phyloP scores from a whole-genome alignment of 768 basidiomycete genomes.

The Russula virescens region DNA sequence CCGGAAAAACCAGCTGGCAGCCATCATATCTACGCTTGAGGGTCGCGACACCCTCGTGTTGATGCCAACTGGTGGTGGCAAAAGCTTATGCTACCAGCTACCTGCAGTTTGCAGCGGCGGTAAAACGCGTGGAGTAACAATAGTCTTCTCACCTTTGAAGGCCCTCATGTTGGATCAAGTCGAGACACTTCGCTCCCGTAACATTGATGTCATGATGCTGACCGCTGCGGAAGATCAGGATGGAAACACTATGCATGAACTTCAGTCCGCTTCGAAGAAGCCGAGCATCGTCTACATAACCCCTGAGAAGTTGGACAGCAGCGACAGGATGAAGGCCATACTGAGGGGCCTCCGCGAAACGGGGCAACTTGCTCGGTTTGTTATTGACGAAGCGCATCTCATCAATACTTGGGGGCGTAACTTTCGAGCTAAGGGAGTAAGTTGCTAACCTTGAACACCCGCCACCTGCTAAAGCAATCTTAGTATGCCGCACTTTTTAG shows the following conservation, averaged over 20 bases:
- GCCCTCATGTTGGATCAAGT: conserved; percentile 92
- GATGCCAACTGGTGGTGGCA: conserved; percentile 95
- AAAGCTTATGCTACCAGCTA: conserved; percentile 84
- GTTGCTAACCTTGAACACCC: not conserved
- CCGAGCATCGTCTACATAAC: conserved; percentile 82
- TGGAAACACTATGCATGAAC: conserved; percentile 33
- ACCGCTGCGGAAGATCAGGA: conserved; percentile 33
- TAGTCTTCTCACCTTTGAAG: conserved; percentile 86
- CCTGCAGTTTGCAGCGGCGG: conserved; percentile 78
- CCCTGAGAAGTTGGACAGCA: conserved; percentile 80
- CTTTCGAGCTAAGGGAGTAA: conserved; percentile 52
- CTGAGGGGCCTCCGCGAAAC: conserved; percentile 52
- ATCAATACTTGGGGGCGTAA: conserved; percentile 93
- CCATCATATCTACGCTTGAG: conserved; percentile 70
- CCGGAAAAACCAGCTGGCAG: conserved; percentile 80
- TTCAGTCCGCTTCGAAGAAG: conserved; percentile 42
- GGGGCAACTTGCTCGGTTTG: conserved; percentile 74
- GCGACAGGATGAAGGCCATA: conserved; percentile 46
- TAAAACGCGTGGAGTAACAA: conserved; percentile 70
- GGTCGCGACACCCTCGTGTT: conserved; percentile 89
- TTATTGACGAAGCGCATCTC: conserved; percentile 95
- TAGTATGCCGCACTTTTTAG: conserved; percentile 35
- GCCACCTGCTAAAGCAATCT: not conserved
- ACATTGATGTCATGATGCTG: conserved; percentile 57
- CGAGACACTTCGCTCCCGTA: conserved; percentile 51